Percentiles rank a stretch among this genome's conserved stretches.
Evolutionary conservation across 768 basidiomycete species (phyloP).

Genomic region (Boletellus sp.): DNA sequence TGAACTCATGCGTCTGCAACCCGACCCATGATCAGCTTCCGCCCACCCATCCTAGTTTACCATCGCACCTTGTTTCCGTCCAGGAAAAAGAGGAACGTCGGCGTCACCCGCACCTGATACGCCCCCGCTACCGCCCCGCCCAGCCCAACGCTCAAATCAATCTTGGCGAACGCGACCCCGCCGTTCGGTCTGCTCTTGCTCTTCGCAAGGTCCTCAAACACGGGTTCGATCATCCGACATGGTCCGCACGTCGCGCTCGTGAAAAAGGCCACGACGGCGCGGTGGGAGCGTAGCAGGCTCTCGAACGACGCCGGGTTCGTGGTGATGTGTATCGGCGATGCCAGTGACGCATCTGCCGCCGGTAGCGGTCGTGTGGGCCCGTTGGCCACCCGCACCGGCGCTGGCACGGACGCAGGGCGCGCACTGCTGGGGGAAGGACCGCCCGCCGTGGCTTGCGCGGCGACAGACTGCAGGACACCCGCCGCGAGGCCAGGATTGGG

Average conservation of each 20-base stretch:
- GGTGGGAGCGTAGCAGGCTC: slow-evolving; percentile 58
- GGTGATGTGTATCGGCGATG: slow-evolving; percentile 63
- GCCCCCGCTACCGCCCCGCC: slow-evolving; percentile 56
- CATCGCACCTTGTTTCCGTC: slow-evolving; percentile 63
- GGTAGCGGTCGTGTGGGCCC: slow-evolving; percentile 25
- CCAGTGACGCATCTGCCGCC: slow-evolving; percentile 42
- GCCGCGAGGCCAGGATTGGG: slow-evolving; percentile 50
- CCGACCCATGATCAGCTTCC: background rate
- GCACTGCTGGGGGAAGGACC: slow-evolving; percentile 1
- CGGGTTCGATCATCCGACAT: slow-evolving; percentile 79
- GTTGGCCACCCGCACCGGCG: slow-evolving; percentile 10
- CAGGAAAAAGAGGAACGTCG: slow-evolving; percentile 87
- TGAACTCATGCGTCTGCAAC: slow-evolving; percentile 60
- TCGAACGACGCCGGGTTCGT: slow-evolving; percentile 75
- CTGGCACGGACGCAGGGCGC: slow-evolving; percentile 8
- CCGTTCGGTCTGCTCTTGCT: slow-evolving; percentile 46
- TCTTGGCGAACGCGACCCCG: slow-evolving; percentile 75
- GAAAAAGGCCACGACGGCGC: slow-evolving; percentile 78
- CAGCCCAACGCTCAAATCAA: slow-evolving; percentile 73
- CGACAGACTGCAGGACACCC: slow-evolving; percentile 55
- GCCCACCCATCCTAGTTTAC: slow-evolving; percentile 2
- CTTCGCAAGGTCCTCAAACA: slow-evolving; percentile 74
- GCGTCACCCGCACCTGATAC: slow-evolving; percentile 72
- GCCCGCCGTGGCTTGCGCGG: slow-evolving; percentile 43
- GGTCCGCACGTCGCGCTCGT: slow-evolving; percentile 74